These are phyloP conservation scores for Botrytis cinerea DNA, from an alignment of 2,329 filamentous ascomycete genomes.

Conservation along the genomic window DNA sequence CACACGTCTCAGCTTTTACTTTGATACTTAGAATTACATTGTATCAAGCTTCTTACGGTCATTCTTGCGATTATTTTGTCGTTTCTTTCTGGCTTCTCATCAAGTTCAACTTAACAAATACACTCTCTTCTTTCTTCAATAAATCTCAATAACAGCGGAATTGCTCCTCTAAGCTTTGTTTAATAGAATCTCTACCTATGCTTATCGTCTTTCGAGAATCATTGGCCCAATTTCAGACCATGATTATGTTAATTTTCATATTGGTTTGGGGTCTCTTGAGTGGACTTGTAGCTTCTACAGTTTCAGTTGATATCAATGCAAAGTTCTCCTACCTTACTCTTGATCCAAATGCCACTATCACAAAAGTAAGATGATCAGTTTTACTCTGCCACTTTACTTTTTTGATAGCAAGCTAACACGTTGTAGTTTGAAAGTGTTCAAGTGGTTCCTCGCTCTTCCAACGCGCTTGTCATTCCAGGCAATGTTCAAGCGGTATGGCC, in stretches of 20 bases:
- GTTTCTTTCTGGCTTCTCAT: background rate
- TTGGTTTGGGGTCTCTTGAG: background rate
- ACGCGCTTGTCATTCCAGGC: background rate
- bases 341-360: constrained; percentile 1
- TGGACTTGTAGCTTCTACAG: background rate
- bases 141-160: background rate
- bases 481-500: constrained; percentile 18
- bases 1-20: background rate
- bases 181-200: background rate
- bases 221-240: background rate
- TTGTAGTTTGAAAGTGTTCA: constrained; percentile 10
- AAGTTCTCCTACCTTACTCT: constrained; percentile 19
- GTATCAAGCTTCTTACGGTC: background rate
- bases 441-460: constrained; percentile 8
- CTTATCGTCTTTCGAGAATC: background rate
- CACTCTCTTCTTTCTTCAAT: background rate
- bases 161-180: background rate
- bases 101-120: background rate
- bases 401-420: background rate
- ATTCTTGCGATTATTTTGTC: background rate
- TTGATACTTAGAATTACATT: background rate
- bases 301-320: background rate
- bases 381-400: no score
- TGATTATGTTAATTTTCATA: background rate
- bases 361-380: background rate